Evolutionary conservation across 768 basidiomycete genomes (phyloP).

Genomic region (Russula abietina): DNA sequence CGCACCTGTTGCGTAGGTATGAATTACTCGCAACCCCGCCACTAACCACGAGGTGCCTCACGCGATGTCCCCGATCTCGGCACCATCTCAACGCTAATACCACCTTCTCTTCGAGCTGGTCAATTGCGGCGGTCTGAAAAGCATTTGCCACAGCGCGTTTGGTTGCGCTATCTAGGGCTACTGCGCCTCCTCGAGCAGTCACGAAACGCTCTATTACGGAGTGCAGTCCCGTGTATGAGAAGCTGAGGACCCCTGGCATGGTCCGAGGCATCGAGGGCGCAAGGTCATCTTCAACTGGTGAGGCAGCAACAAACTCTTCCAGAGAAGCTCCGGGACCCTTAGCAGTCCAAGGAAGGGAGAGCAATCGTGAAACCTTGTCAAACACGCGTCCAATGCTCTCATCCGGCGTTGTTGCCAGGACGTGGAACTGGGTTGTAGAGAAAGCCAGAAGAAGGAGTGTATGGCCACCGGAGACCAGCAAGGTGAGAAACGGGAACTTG

Average conservation of each 20-base stretch:
- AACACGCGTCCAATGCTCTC: conserved; percentile 73
- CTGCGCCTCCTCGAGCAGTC: conserved; percentile 35
- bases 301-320: conserved; percentile 55
- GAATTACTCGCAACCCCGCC: conserved; percentile 92
- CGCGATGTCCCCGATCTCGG: conserved; percentile 35
- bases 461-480: conserved; percentile 93
- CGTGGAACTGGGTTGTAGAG: conserved; percentile 51
- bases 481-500: conserved; percentile 77
- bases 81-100: conserved; percentile 46
- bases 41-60: conserved; percentile 69
- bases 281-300: conserved; percentile 25
- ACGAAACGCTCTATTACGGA: conserved; percentile 61
- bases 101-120: conserved; percentile 73
- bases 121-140: conserved; percentile 68
- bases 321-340: conserved; percentile 76
- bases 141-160: conserved; percentile 52
- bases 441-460: conserved; percentile 77
- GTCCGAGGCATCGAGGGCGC: conserved; percentile 38
- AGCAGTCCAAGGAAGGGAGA: conserved; percentile 58
- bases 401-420: conserved; percentile 70
- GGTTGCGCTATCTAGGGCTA: conserved; percentile 36
- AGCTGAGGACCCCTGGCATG: conserved; percentile 50
- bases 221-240: conserved; percentile 78
- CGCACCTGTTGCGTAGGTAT: conserved; percentile 58
- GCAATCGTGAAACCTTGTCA: conserved; percentile 73